Base-by-base conservation (phyloP, 768 basidiomycete genomes). In the Hericium alpestre region DNA sequence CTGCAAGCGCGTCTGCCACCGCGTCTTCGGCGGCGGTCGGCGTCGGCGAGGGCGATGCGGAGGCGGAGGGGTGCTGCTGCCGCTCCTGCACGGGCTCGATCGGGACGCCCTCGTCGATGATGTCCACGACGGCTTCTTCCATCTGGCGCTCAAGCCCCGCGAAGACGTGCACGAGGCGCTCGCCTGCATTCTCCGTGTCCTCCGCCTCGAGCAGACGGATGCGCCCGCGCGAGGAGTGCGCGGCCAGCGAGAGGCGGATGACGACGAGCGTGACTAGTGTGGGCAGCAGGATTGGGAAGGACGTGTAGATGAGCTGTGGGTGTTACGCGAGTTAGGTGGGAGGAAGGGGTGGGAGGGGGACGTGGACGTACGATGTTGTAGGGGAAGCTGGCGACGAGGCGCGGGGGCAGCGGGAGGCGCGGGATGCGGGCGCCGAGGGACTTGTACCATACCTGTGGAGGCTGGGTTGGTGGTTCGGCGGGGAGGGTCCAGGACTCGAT, bases 261-360 rank as follows among this genome's bases (percentile, higher is more conserved):
- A 87, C 48, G n/a, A 72, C 69, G 4, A 86, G 65, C 7, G 79
- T 74, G 15, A 89, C 46, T 57, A 83, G 62, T 2, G 79, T 62
- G 1, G 89, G 88, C 1, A 90, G 61, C 11, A 93, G 67, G 46
- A 92, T 46, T 0, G 91, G 90, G 10, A 90, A 69, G 16, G 80
- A 56, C 1, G 72, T 55, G 61, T 82, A 81, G 3, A 86, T 51
- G 12, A 80, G 55, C 84, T 86, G 60, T 27, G 48, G 2, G 22
- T 50, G 49, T 1, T 10, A 20, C 4, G 25, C 25, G 16, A 7
- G 20, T 16, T 46, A 4, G 8, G 9, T n/a, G 43, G 15, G 43
- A 46, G 7, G 15, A 5, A 25, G 3, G 25, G 25, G 2, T 53
- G 52, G 18, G 16, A 22, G n/a, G 15, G 38, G 10, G 8, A 18